Base-by-base conservation (phyloP, 2,329 filamentous ascomycete species). In the Podosphaera fusca region DNA sequence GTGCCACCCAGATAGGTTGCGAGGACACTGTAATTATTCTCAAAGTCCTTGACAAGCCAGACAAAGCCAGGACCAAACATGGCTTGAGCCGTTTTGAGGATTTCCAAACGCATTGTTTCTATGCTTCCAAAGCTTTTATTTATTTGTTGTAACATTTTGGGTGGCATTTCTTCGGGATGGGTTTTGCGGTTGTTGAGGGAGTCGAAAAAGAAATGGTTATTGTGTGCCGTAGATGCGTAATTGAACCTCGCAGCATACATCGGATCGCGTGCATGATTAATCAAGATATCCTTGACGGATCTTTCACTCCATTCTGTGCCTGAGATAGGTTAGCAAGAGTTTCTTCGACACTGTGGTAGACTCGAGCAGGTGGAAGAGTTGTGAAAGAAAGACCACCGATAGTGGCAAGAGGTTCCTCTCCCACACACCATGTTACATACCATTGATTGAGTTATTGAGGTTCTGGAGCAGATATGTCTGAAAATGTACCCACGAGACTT, bases 21-120 rank as follows among this genome's bases (percentile, higher is more conserved):
- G 58, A 98, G 76, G 66, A 98, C 78, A 65, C 82, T 80, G 72
- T 75, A 75, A 29, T 59, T 59, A 31, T 58, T 35, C 14, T 34
- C 69, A 67, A 71, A 70, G 47, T 59, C 59, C 63, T 73, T 74
- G 66, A 95, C 85, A 60, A 98, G 82, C 92, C 92, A 98, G 67
- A 96, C 85, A 72, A 94, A 96, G 62, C 92, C 92, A 0, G 90
- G 89, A 57, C 90, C 92, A 73, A 98, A 96, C 88, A 96, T 95
- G 72, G 81, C 78, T 63, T 80, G 76, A 58, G 90, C 90, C 46
- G 84, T 94, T 61, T 82, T 74, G 66, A 92, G 70, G 70, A 98
- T 81, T 68, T 92, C 85, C 64, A 76, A 75, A 67, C 81, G 81
- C 59, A 98, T 80, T 35, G 85, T 89, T 62, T 94, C 84, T 64